Conservation (phyloP, 163 green algal genomes). For the Chlorella variabilis region DNA sequence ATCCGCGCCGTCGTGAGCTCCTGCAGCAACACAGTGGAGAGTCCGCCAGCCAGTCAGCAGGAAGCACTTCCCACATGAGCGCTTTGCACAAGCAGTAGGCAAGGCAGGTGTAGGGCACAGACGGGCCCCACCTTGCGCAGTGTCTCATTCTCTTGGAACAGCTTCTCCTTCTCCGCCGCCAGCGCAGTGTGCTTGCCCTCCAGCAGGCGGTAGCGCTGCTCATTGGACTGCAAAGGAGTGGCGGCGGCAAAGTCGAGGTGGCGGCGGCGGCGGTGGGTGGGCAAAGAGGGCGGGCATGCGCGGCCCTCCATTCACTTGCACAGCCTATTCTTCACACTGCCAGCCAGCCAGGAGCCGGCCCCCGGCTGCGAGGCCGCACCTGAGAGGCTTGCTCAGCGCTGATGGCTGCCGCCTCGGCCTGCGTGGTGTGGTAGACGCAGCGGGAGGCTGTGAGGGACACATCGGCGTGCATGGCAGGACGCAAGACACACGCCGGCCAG, state of each 20-base stretch:
- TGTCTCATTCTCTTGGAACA: slow-evolving; percentile 41
- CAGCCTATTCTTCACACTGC: too few species aligned
- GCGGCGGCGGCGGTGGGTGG: neutral
- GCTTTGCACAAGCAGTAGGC: too few species aligned
- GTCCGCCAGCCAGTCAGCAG: neutral
- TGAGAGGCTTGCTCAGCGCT: slow-evolving; percentile 57
- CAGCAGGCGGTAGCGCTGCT: slow-evolving; percentile 57
- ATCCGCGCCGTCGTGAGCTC: slow-evolving; percentile 33
- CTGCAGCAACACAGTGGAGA: slow-evolving; percentile 9
- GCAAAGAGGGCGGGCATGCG: too few species aligned
- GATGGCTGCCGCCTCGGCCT: slow-evolving; percentile 61
- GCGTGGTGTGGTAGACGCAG: neutral
- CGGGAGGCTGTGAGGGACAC: neutral
- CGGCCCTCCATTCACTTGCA: too few species aligned
- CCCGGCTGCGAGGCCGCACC: slow-evolving; percentile 31
- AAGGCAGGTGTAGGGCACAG: too few species aligned
- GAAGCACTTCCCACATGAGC: too few species aligned
- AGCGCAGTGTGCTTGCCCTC: slow-evolving; percentile 43
- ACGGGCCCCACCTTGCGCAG: slow-evolving; percentile 32
- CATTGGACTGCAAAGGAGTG: slow-evolving; percentile 37
- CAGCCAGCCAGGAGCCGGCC: too few species aligned
- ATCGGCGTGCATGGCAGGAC: neutral
- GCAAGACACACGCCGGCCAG: neutral
- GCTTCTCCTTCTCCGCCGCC: slow-evolving; percentile 49
- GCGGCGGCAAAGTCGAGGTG: neutral